phyloP scores from a whole-genome alignment of 352 stramenopile genomes.

The Peronosclerospora sorghi region DNA sequence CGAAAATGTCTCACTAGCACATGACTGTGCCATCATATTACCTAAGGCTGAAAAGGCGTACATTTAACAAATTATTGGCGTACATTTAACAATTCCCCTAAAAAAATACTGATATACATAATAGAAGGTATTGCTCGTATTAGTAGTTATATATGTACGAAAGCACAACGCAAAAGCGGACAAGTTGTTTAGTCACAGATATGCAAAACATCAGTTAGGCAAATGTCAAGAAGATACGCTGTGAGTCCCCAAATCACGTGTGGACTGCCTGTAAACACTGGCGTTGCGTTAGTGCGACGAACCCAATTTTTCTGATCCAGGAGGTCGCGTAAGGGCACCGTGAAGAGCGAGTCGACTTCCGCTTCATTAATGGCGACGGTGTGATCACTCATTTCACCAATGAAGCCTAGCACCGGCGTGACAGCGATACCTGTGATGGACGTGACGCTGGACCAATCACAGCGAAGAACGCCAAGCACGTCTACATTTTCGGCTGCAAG shows the following conservation, averaged over 20 bases:
- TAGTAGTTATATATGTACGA: too few relatives aligned
- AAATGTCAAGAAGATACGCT: conserved; percentile 91
- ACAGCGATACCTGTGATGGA: conserved; percentile 94
- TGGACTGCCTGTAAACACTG: conserved; percentile 90
- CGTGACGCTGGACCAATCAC: conserved; percentile 93
- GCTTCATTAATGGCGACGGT: conserved; percentile 89
- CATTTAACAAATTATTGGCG: too few relatives aligned
- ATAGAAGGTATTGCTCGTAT: too few relatives aligned
- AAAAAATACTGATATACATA: too few relatives aligned
- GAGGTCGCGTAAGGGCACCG: conserved; percentile 84
- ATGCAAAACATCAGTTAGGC: conserved; percentile 54
- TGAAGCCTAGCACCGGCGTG: conserved; percentile 94
- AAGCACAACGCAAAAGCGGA: too few relatives aligned
- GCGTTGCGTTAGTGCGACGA: conserved; percentile 64
- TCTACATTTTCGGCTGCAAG: conserved; percentile 69
- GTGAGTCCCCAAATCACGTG: conserved; percentile 96
- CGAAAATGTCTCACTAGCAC: too few relatives aligned
- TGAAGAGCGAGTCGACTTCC: conserved; percentile 95
- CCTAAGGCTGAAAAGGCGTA: too few relatives aligned
- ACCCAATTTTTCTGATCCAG: conserved; percentile 81
- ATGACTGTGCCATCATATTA: too few relatives aligned
- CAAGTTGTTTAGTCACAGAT: conserved; percentile 13
- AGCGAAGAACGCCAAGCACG: conserved; percentile 90
- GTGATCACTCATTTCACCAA: conserved; percentile 88
- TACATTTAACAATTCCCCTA: too few relatives aligned